phyloP scores from a whole-genome alignment of 306 rosid genomes.

The Astragalus membranaceus region DNA sequence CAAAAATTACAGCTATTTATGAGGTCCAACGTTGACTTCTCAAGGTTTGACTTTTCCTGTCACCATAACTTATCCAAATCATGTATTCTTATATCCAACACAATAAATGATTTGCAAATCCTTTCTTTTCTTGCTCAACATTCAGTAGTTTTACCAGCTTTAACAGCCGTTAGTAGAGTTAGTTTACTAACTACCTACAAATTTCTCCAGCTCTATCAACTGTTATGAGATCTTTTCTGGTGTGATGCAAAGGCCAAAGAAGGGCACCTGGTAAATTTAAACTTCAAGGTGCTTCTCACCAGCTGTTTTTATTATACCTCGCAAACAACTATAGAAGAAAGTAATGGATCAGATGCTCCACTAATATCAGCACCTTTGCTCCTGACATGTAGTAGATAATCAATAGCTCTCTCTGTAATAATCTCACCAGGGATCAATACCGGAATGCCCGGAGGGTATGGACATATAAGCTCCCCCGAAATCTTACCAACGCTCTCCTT shows the following conservation, averaged over 20 bases:
- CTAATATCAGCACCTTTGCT: conserved; percentile 50
- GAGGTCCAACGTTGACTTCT: not conserved
- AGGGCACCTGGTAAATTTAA: conserved; percentile 1
- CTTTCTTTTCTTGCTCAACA: not conserved
- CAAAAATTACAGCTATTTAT: not conserved
- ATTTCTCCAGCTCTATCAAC: conserved; percentile 1
- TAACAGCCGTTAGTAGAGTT: not conserved
- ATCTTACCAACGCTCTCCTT: conserved; percentile 57
- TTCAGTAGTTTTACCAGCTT: not conserved
- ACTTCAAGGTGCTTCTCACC: not conserved
- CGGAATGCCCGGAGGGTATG: conserved; percentile 89
- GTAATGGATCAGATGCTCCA: conserved; percentile 75
- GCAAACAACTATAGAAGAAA: conserved; percentile 64
- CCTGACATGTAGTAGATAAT: conserved; percentile 53
- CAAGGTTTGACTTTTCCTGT: not conserved
- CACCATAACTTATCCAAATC: not conserved
- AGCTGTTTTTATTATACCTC: conserved; percentile 9
- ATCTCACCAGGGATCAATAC: conserved; percentile 73
- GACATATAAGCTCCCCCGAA: conserved; percentile 77
- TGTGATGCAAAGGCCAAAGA: not conserved
- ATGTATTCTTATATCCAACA: not conserved
- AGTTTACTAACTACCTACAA: not conserved
- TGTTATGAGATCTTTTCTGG: not conserved
- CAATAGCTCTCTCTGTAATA: conserved; percentile 49
- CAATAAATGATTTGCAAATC: not conserved